phyloP scores from a whole-genome alignment of 1,284 basidiomycete species.

The Trametes pubescens region DNA sequence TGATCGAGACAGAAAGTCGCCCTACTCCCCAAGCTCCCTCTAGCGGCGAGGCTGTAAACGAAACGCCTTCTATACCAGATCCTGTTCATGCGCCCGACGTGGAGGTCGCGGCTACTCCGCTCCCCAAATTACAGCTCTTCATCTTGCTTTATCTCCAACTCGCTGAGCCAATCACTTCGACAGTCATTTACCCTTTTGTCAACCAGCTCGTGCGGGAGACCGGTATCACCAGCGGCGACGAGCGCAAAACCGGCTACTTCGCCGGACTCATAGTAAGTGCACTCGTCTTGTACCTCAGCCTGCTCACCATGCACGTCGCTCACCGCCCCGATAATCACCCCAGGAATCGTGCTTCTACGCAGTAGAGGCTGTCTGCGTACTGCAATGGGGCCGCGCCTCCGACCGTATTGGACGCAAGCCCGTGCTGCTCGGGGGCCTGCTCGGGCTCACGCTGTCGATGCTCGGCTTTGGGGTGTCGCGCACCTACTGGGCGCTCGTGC shows the following conservation, averaged over 20 bases:
- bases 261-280: constrained; percentile 60
- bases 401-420: constrained; percentile 75
- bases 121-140: constrained; percentile 70
- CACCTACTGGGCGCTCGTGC: constrained; percentile 62
- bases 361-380: constrained; percentile 67
- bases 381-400: constrained; percentile 75
- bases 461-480: constrained; percentile 72
- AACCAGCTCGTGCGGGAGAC: constrained; percentile 60
- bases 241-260: constrained; percentile 58
- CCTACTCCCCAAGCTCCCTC: neutral
- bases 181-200: constrained; percentile 71
- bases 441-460: constrained; percentile 71
- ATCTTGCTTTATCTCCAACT: constrained; percentile 68
- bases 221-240: constrained; percentile 68
- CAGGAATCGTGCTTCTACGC: constrained; percentile 76
- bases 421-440: constrained; percentile 66
- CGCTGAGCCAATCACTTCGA: constrained; percentile 60
- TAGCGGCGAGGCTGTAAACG: neutral
- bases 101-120: constrained; percentile 52
- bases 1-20: neutral
- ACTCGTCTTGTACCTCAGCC: constrained; percentile 24
- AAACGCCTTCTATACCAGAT: neutral
- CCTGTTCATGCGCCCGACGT: neutral
- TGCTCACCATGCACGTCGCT: no score
- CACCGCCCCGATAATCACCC: no score